Percentiles rank a stretch among this genome's conserved stretches.
phyloP scores from a whole-genome alignment of 2,329 filamentous ascomycete species.

The Metarhizium rileyi region DNA sequence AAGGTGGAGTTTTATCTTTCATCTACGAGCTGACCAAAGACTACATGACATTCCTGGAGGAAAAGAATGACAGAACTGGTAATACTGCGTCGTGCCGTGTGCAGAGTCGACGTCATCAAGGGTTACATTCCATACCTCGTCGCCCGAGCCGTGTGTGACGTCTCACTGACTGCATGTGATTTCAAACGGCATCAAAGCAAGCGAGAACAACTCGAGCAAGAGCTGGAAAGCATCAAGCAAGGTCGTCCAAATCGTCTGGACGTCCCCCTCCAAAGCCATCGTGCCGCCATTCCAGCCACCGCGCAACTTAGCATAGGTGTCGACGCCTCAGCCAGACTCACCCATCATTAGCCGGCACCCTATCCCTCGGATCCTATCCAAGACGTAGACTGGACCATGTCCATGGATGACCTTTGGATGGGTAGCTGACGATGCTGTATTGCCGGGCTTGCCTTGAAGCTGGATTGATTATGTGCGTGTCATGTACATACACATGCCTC shows the following conservation, averaged over 20 bases:
- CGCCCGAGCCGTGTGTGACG: not conserved
- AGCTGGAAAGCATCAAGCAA: constrained; percentile 45
- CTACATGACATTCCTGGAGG: too few species aligned
- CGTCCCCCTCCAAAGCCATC: constrained; percentile 21
- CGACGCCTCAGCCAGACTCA: constrained; percentile 18
- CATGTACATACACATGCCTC: not conserved
- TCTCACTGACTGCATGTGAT: not conserved
- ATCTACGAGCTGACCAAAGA: too few species aligned
- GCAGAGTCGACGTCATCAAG: not conserved
- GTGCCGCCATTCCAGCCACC: constrained; percentile 14
- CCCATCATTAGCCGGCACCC: constrained; percentile 6
- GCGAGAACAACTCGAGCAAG: constrained; percentile 43
- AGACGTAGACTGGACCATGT: constrained; percentile 39
- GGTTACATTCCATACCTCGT: not conserved
- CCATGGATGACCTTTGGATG: constrained; percentile 43
- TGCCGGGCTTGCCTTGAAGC: constrained; percentile 19
- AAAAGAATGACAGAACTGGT: too few species aligned
- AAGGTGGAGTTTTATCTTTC: too few species aligned
- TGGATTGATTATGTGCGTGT: not conserved
- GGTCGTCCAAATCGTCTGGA: constrained; percentile 17
- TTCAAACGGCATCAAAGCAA: constrained; percentile 28
- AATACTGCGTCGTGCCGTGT: not conserved
- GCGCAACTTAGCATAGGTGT: too few species aligned
- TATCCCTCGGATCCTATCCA: constrained; percentile 27
- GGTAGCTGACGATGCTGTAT: constrained; percentile 21